Conservation (phyloP, 345 rosid genomes). For the Triadica sebifera region DNA sequence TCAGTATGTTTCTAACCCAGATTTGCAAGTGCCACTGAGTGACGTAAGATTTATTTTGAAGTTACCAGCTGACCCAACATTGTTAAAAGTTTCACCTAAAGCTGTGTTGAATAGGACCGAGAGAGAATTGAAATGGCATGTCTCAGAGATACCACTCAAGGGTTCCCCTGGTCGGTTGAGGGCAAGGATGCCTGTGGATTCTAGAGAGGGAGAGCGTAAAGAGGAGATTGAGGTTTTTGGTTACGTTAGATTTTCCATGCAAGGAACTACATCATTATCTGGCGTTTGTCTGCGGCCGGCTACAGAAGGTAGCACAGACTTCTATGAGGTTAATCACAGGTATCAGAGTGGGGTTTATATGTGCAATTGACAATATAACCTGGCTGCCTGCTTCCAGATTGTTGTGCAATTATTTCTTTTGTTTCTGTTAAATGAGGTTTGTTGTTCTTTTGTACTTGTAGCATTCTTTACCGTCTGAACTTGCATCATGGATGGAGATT, state of each 20-base stretch:
- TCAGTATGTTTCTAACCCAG: constrained; percentile 87
- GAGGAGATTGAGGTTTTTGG: constrained; percentile 76
- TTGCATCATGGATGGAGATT: constrained; percentile 25
- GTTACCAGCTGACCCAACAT: constrained; percentile 89
- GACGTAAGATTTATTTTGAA: constrained; percentile 79
- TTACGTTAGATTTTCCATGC: constrained; percentile 68
- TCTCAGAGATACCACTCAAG: constrained; percentile 73
- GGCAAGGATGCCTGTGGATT: constrained; percentile 87
- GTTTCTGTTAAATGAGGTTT: constrained; percentile 11
- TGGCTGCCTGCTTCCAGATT: constrained; percentile 7
- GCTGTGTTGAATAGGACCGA: constrained; percentile 82
- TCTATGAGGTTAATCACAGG: constrained; percentile 74
- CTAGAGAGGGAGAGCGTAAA: constrained; percentile 51
- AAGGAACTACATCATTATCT: constrained; percentile 61
- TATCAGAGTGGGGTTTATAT: constrained; percentile 72
- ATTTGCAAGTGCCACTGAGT: constrained; percentile 58
- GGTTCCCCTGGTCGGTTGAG: constrained; percentile 74
- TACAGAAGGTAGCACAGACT: constrained; percentile 79
- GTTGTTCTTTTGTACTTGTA: constrained; percentile 20
- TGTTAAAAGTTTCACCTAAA: constrained; percentile 91
- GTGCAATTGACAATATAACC: constrained; percentile 55
- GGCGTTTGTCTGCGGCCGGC: constrained; percentile 64
- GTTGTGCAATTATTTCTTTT: constrained; percentile 9
- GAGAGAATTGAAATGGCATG: constrained; percentile 86
- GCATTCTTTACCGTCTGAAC: constrained; percentile 32